A percentile compares a stretch with the other conserved stretches of the same genome.
These are phyloP conservation scores for Priceomyces melissophilus DNA, from an alignment of 805 yeast genomes.

Conservation along the genomic window DNA sequence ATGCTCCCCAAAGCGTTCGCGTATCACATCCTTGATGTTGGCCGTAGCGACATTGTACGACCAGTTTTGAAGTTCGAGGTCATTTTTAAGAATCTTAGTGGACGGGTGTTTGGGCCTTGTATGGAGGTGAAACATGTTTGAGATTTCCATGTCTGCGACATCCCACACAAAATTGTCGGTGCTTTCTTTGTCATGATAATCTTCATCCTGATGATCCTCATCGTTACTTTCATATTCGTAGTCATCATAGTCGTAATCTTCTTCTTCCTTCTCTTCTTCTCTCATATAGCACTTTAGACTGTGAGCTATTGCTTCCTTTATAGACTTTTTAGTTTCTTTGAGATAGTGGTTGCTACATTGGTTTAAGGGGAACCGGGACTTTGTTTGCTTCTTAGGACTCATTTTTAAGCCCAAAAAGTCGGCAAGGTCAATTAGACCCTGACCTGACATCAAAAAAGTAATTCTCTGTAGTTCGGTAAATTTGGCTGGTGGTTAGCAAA, in stretches of 20 bases:
- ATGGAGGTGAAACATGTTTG: neutral
- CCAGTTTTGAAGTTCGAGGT: neutral
- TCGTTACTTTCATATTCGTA: neutral
- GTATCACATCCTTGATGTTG: slow-evolving; percentile 8
- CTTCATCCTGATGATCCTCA: no score
- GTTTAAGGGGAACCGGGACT: slow-evolving; percentile 12
- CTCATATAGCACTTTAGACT: neutral
- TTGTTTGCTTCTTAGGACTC: no score
- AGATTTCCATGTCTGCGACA: no score
- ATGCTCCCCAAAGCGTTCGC: neutral
- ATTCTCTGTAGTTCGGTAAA: no score
- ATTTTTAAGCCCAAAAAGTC: no score
- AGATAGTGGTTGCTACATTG: slow-evolving; percentile 8
- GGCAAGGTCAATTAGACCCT: no score
- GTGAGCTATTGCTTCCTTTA: slow-evolving; percentile 4
- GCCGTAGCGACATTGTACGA: slow-evolving; percentile 2
- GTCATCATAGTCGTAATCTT: slow-evolving; percentile 1
- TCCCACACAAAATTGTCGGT: no score
- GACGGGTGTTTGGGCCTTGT: neutral
- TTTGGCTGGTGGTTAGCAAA: no score
- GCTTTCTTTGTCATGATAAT: no score
- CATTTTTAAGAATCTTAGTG: neutral
- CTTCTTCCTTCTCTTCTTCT: no score
- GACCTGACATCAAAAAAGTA: no score
- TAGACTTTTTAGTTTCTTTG: slow-evolving; percentile 10